Evolutionary conservation across 139 green algal species (phyloP).

Genomic region (Monoraphidium neglectum): DNA sequence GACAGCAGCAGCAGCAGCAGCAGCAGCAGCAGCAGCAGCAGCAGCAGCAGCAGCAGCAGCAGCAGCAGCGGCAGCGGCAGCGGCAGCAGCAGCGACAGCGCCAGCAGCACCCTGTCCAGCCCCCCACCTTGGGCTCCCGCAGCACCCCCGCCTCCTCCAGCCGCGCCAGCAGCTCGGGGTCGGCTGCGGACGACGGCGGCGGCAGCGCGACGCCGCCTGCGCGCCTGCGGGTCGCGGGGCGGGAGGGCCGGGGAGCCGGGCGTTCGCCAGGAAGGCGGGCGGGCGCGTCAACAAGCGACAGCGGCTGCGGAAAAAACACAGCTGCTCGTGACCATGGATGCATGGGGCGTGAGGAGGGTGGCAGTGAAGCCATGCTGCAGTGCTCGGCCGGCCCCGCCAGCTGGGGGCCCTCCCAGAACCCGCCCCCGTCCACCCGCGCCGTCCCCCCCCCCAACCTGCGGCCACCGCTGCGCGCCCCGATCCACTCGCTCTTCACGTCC

Average conservation of each 20-base stretch:
- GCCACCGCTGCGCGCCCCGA: too few relatives aligned
- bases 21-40: background rate
- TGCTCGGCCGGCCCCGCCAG: too few relatives aligned
- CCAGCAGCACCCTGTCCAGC: background rate
- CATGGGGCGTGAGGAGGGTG: too few relatives aligned
- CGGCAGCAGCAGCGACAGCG: background rate
- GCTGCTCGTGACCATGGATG: too few relatives aligned
- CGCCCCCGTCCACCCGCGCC: too few relatives aligned
- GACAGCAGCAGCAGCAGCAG: background rate
- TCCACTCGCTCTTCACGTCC: too few relatives aligned
- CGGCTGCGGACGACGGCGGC: background rate
- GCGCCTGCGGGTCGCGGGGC: background rate
- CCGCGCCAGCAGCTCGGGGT: background rate
- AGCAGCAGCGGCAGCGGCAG: background rate
- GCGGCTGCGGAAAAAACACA: too few relatives aligned
- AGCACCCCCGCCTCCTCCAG: slow-evolving; percentile 11
- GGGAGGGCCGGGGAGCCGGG: background rate
- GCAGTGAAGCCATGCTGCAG: too few relatives aligned
- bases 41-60: background rate
- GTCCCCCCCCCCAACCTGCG: background rate
- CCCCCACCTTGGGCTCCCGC: slow-evolving; percentile 19
- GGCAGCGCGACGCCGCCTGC: background rate
- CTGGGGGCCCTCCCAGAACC: too few relatives aligned
- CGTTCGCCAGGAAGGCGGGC: too few relatives aligned
- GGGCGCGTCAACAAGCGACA: too few relatives aligned